phyloP scores from a whole-genome alignment of 805 yeast species.

The Teunomyces aglyptinius region DNA sequence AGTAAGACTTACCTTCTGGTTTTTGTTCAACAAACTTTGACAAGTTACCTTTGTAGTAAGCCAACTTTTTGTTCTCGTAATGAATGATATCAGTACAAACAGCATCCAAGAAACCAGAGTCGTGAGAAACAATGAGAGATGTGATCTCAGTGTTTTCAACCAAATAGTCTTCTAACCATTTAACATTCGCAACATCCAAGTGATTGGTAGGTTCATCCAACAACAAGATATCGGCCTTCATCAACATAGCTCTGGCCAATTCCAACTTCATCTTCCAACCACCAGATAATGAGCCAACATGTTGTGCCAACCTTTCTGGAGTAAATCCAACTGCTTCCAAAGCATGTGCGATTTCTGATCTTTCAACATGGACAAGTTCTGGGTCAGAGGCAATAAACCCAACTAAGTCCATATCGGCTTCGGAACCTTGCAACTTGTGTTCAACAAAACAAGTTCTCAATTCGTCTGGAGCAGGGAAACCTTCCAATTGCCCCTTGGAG shows the following conservation, averaged over 20 bases:
- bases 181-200: conserved; percentile 89
- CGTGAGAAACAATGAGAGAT: conserved; percentile 94
- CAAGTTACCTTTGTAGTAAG: conserved; percentile 93
- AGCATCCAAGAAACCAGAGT: conserved; percentile 91
- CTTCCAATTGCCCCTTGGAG: conserved; percentile 94
- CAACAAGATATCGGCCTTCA: conserved; percentile 92
- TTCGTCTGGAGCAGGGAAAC: conserved; percentile 88
- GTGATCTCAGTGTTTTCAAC: conserved; percentile 82
- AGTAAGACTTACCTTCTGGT: conserved; percentile 96
- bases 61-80: conserved; percentile 92
- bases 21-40: conserved; percentile 87
- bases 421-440: conserved; percentile 93
- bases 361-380: conserved; percentile 62
- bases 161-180: conserved; percentile 91
- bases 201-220: conserved; percentile 99
- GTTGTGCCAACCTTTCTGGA: conserved; percentile 82
- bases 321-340: conserved; percentile 86
- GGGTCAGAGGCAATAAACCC: conserved; percentile 87
- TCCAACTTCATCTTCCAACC: conserved; percentile 99
- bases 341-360: conserved; percentile 72
- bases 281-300: conserved; percentile 93
- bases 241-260: conserved; percentile 97
- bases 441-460: conserved; percentile 94
- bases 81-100: conserved; percentile 97
- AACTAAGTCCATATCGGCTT: conserved; percentile 86